Evolutionary conservation across 805 yeast species (phyloP), one percentile per base, ranked within the genome.

Genomic region (Metschnikowia noctiluminum): DNA sequence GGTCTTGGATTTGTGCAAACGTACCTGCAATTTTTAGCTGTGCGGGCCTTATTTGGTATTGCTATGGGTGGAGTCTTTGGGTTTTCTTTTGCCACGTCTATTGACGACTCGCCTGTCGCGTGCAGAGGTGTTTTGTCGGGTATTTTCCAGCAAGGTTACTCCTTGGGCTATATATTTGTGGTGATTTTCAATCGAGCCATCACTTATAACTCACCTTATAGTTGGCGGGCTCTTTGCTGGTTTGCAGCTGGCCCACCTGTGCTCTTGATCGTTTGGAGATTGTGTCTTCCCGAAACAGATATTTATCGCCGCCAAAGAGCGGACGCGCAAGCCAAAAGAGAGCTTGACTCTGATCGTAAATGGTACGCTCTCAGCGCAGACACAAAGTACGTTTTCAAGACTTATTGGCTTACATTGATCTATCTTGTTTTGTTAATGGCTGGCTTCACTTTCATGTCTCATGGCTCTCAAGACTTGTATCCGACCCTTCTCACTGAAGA

Each of bases 61-160:
- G 79, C 82, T 40, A 82, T 85, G 87, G 90, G 89, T 36, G 89
- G 88, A 45, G 69, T 82, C 43, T 85, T 76, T 59, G 88, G 87
- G 32, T 77, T 81, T 49, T 78, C 83, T 34, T 77, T 84, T 27
- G 85, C 85, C 10, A 80, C 84, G 6, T 82, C 89, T 6, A 70
- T 85, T 27, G 88, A 83, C 55, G 86, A 84, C 58, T 75, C 81
- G 43, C 89, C 89, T 1, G 62, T 63, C 2, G 70, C 66, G 26
- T 80, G 85, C 30, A 71, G 80, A 65, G 85, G 87, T 43, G 72
- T 83, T 49, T 65, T 84, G 42, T 78, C 84, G 32, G 89, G 89
- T 42, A 63, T 86, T 38, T 79, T 89, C 61, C 96, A 88, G 67
- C 86, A 87, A 63, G 96, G 96, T 51, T 89, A 84, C 57, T 83